phyloP scores from a whole-genome alignment of 1,284 basidiomycete genomes.

The Ustilago trichophora region DNA sequence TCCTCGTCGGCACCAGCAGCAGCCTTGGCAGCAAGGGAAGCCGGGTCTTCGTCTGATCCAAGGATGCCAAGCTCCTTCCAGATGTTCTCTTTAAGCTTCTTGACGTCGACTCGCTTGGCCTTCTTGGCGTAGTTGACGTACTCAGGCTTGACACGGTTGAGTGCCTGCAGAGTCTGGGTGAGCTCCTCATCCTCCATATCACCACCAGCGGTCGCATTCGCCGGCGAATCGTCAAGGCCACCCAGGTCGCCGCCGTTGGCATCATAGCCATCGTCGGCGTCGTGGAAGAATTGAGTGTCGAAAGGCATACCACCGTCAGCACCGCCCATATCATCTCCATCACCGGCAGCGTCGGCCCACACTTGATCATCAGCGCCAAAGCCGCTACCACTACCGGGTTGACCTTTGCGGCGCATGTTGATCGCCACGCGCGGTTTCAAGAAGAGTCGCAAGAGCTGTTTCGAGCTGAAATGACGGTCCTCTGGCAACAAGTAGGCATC shows the following conservation, averaged over 20 bases:
- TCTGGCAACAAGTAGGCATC: constrained; percentile 84
- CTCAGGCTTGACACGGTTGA: constrained; percentile 80
- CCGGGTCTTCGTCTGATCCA: constrained; percentile 12
- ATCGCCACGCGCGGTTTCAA: constrained; percentile 75
- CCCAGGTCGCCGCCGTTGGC: constrained; percentile 38
- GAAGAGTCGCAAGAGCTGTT: constrained; percentile 88
- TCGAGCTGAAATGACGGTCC: constrained; percentile 95
- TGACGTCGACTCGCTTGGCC: constrained; percentile 95
- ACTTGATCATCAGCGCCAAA: constrained; percentile 87
- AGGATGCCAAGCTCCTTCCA: constrained; percentile 80
- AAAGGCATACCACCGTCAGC: constrained; percentile 73
- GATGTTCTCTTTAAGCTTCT: constrained; percentile 96
- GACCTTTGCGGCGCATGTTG: constrained; percentile 75
- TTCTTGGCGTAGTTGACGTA: constrained; percentile 93
- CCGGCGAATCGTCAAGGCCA: constrained; percentile 51
- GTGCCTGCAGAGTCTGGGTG: constrained; percentile 80
- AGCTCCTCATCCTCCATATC: constrained; percentile 82
- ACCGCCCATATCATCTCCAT: constrained; percentile 22
- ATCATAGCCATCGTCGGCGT: constrained; percentile 76
- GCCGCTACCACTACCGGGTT: constrained; percentile 75
- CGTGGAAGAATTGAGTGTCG: constrained; percentile 96
- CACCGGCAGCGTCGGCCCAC: constrained; percentile 85
- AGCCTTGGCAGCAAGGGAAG: constrained; percentile 15
- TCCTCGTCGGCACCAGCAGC: constrained; percentile 18
- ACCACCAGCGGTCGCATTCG: constrained; percentile 47